These are phyloP conservation scores for Lepiota venenata DNA, from an alignment of 768 basidiomycete species.

Conservation along the genomic window DNA sequence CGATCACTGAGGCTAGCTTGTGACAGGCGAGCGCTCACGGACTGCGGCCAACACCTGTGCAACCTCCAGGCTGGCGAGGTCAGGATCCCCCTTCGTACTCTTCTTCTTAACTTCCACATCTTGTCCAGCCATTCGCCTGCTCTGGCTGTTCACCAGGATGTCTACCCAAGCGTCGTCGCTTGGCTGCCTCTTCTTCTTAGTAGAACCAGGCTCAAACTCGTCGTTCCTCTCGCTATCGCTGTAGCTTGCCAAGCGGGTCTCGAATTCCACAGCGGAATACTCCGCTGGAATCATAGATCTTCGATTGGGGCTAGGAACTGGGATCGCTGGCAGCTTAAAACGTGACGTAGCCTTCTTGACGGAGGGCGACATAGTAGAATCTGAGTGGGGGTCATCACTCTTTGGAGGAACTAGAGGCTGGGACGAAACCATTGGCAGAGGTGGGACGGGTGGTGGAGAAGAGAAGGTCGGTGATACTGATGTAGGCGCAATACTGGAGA, in stretches of 20 bases:
- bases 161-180: conserved; percentile 86
- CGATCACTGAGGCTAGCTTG: conserved; percentile 31
- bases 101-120: conserved; percentile 36
- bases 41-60: conserved; percentile 67
- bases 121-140: conserved; percentile 50
- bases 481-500: conserved; percentile 13
- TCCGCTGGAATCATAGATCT: conserved; percentile 65
- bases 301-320: conserved; percentile 50
- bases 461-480: conserved; percentile 13
- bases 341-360: conserved; percentile 40
- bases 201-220: conserved; percentile 31
- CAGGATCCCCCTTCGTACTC: conserved; percentile 49
- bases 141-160: conserved; percentile 66
- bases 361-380: conserved; percentile 27
- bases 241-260: conserved; percentile 72
- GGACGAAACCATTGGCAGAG: conserved; percentile 18
- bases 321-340: conserved; percentile 56
- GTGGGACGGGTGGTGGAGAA: conserved; percentile 16
- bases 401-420: conserved; percentile 19
- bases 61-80: conserved; percentile 69
- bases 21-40: conserved; percentile 33
- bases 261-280: conserved; percentile 80
- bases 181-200: conserved; percentile 42
- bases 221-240: conserved; percentile 44
- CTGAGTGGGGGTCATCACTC: conserved; percentile 33